Evolutionary conservation across 108 stramenopile species (phyloP).

Genomic region (Fragilariopsis cylindrus): DNA sequence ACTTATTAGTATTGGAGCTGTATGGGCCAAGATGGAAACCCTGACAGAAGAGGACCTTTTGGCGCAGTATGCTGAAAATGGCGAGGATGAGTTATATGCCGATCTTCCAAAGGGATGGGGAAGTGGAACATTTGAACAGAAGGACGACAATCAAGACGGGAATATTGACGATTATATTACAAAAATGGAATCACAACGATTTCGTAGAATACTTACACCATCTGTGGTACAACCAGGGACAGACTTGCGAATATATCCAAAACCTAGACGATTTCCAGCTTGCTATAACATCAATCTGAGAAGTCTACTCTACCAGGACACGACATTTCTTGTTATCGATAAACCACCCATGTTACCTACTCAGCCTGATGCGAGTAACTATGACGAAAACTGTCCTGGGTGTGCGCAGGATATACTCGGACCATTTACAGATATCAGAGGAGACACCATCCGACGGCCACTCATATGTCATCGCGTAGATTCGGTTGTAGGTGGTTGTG

Average conservation of each 20-base stretch:
- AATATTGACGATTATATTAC: constrained; percentile 73
- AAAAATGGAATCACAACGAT: constrained; percentile 63
- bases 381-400: constrained; percentile 83
- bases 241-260: constrained; percentile 81
- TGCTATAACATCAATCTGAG: constrained; percentile 61
- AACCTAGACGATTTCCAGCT: constrained; percentile 77
- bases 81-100: constrained; percentile 32
- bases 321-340: constrained; percentile 88
- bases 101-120: constrained; percentile 67
- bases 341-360: constrained; percentile 90
- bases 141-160: constrained; percentile 33
- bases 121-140: constrained; percentile 28
- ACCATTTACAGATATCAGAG: constrained; percentile 74
- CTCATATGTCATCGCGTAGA: constrained; percentile 88
- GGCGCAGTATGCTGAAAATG: constrained; percentile 57
- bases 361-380: constrained; percentile 88
- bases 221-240: constrained; percentile 70
- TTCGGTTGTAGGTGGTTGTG: constrained; percentile 85
- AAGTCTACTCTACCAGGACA: constrained; percentile 77
- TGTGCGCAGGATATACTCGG: constrained; percentile 73
- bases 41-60: constrained; percentile 73
- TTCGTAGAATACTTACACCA: constrained; percentile 70
- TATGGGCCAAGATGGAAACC: constrained; percentile 83
- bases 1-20: constrained; percentile 80
- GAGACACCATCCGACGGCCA: constrained; percentile 57